These are phyloP conservation scores for Porcisia deanei DNA, from an alignment of 208 protist genomes.

Conservation along the genomic window DNA sequence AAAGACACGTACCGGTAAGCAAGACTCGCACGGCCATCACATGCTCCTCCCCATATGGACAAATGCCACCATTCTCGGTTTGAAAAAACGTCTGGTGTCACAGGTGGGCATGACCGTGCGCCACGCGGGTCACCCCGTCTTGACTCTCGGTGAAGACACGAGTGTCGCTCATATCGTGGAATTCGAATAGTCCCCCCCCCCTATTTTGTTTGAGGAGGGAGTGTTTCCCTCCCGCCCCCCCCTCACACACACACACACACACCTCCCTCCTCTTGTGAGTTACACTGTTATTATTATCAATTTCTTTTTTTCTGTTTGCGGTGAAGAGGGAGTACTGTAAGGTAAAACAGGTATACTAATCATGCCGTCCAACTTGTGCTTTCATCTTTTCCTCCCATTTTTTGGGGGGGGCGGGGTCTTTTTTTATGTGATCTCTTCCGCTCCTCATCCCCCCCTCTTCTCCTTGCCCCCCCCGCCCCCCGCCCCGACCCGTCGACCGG, in stretches of 20 bases:
- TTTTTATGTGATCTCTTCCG: not conserved
- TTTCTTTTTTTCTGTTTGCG: not conserved
- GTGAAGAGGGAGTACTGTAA: too few species aligned
- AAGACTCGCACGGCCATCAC: too few species aligned
- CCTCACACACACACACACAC: not conserved
- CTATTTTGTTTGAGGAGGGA: too few species aligned
- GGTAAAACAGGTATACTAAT: too few species aligned
- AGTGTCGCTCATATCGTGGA: not conserved
- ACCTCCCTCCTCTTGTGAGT: too few species aligned
- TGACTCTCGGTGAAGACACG: not conserved
- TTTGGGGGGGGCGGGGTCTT: not conserved
- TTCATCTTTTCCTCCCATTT: not conserved
- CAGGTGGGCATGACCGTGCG: too few species aligned
- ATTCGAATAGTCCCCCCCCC: too few species aligned
- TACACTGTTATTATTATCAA: not conserved
- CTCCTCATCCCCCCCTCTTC: not conserved
- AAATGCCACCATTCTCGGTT: too few species aligned
- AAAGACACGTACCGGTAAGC: not conserved
- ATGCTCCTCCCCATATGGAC: too few species aligned
- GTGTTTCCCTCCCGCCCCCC: not conserved
- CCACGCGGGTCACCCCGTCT: too few species aligned
- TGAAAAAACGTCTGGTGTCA: too few species aligned
- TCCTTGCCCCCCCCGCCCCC: not conserved
- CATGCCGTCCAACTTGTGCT: not conserved
- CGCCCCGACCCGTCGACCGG: too few species aligned